Percentiles rank a stretch among this genome's conserved stretches.
Evolutionary conservation across 805 yeast genomes (phyloP).

Genomic region (Schwanniomyces occidentalis): DNA sequence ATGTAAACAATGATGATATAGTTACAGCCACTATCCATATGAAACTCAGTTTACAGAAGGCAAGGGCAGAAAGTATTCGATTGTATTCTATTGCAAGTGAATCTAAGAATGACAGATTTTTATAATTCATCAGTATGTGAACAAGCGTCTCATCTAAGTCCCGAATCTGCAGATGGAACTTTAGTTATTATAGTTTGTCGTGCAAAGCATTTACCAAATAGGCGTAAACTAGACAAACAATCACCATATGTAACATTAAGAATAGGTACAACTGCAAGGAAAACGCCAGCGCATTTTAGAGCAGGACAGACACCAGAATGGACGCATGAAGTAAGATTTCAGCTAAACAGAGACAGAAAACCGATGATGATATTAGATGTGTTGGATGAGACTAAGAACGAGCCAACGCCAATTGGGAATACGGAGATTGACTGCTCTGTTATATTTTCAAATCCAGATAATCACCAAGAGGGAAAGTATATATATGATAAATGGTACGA

Average conservation of each 20-base stretch:
- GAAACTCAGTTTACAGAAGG: no score
- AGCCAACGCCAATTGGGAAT: slow-evolving; percentile 86
- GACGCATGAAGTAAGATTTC: slow-evolving; percentile 73
- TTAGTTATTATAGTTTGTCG: slow-evolving; percentile 75
- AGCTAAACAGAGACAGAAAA: slow-evolving; percentile 60
- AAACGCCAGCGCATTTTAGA: slow-evolving; percentile 73
- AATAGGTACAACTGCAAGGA: slow-evolving; percentile 76
- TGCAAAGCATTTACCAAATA: slow-evolving; percentile 84
- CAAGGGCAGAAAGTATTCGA: no score
- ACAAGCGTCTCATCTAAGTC: no score
- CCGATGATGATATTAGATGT: slow-evolving; percentile 70
- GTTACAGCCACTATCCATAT: no score
- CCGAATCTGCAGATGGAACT: slow-evolving; percentile 49
- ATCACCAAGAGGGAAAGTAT: slow-evolving; percentile 53
- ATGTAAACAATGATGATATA: slow-evolving; percentile 6
- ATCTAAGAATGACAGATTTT: no score
- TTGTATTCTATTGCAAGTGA: no score
- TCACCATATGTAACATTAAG: slow-evolving; percentile 86
- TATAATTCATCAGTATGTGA: no score
- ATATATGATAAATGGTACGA: slow-evolving; percentile 89
- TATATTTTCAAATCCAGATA: slow-evolving; percentile 56
- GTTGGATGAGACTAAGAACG: slow-evolving; percentile 79
- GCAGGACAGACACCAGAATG: slow-evolving; percentile 96
- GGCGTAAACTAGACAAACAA: slow-evolving; percentile 86
- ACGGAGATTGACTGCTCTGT: slow-evolving; percentile 74